Evolutionary conservation across 805 yeast genomes (phyloP).

Genomic region (Komagataella populi): DNA sequence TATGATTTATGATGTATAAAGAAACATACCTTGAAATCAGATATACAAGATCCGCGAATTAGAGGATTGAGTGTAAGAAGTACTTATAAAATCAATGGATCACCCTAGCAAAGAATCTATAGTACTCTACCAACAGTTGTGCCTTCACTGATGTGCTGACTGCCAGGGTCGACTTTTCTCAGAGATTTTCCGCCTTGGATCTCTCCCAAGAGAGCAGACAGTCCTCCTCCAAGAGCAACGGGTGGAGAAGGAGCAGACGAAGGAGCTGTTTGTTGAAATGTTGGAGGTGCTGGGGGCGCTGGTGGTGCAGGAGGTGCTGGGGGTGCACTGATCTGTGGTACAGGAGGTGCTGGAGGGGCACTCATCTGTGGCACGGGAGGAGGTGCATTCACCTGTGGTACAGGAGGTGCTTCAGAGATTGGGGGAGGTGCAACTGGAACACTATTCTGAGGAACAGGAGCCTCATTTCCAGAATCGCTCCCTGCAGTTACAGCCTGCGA

Average conservation of each 20-base stretch:
- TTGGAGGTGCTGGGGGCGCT: constrained; percentile 20
- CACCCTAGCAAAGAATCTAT: constrained; percentile 2
- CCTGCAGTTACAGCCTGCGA: background rate
- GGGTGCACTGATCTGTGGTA: constrained; percentile 16
- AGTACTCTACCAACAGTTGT: constrained; percentile 38
- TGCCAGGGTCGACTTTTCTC: constrained; percentile 34
- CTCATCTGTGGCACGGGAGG: constrained; percentile 16
- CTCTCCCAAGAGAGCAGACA: constrained; percentile 42
- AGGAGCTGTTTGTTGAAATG: constrained; percentile 16
- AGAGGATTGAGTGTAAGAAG: background rate
- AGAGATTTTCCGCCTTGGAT: constrained; percentile 38
- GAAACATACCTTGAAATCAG: background rate
- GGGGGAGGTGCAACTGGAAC: constrained; percentile 8
- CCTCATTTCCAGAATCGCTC: background rate
- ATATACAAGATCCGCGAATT: background rate
- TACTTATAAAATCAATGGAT: background rate
- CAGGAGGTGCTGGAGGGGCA: constrained; percentile 26
- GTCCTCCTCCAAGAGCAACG: constrained; percentile 16
- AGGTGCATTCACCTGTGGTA: constrained; percentile 17
- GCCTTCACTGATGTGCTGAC: constrained; percentile 31
- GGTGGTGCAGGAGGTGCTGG: constrained; percentile 19
- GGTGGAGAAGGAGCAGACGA: constrained; percentile 16
- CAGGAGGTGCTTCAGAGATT: constrained; percentile 12
- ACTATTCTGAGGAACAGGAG: constrained; percentile 3
- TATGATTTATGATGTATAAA: background rate